Percentiles rank a stretch among this genome's conserved stretches.
phyloP scores from a whole-genome alignment of 805 yeast genomes.

The Starmera amethionina region DNA sequence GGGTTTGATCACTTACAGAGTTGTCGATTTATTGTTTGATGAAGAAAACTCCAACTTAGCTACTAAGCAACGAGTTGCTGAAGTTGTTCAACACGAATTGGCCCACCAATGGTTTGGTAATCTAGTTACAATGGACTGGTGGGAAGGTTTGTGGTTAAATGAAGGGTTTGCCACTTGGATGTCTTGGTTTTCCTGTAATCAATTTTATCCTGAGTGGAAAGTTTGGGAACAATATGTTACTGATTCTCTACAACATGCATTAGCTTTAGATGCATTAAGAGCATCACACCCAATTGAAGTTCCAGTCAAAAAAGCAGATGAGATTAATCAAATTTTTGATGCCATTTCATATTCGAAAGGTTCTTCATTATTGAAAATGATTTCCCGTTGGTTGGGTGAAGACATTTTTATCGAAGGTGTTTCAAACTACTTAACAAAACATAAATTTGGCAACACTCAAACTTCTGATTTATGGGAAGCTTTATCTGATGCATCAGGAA shows the following conservation, averaged over 20 bases:
- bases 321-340: conserved; percentile 77
- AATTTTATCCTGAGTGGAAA: conserved; percentile 75
- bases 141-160: conserved; percentile 86
- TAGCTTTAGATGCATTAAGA: conserved; percentile 67
- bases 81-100: conserved; percentile 80
- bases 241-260: conserved; percentile 66
- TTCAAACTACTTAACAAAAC: conserved; percentile 63
- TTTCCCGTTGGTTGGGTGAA: conserved; percentile 71
- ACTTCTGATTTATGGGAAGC: conserved; percentile 75
- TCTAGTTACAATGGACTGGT: conserved; percentile 85
- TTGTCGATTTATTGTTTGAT: conserved; percentile 64
- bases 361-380: conserved; percentile 70
- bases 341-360: conserved; percentile 81
- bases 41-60: conserved; percentile 56
- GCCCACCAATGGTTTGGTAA: conserved; percentile 93
- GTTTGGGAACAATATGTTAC: conserved; percentile 80
- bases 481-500: conserved; percentile 57
- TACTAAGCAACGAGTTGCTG: conserved; percentile 68
- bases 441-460: conserved; percentile 67
- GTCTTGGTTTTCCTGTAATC: conserved; percentile 78
- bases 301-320: conserved; percentile 68
- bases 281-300: conserved; percentile 83
- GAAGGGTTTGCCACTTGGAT: conserved; percentile 90
- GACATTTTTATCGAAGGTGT: conserved; percentile 73
- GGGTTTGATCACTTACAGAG: conserved; percentile 73